Evolutionary conservation across 2,329 filamentous ascomycete species (phyloP), one percentile per base, ranked within the genome.

Genomic region (Botrytis byssoidea): DNA sequence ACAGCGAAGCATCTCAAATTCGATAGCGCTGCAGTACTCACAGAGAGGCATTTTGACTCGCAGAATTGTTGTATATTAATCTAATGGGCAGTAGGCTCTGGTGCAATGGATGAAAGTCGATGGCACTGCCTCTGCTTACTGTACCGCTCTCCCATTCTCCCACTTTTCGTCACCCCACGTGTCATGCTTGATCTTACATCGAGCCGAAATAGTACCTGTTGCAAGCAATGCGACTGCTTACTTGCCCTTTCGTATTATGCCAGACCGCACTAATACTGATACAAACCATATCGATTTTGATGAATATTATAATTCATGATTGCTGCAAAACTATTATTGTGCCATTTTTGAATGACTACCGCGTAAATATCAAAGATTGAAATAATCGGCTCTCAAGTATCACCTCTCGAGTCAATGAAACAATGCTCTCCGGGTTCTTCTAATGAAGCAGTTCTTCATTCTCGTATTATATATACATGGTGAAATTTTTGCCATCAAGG

Each of bases 1-100:
- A 61, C 59, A 61, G 60, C 60, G 60, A 63, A 63, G 60, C 60
- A 63, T 63, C 35, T 63, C 60, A 18, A 63, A 63, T 42, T 63
- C 60, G 16, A 42, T 42, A 63, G 60, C 60, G 25, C 35, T n/a
- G 35, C 60, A 63, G 32, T 63, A 63, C 37, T 63, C 25, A 42
- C 60, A 63, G 22, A 61, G 59, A 9, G 59, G 22, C 59, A 63
- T 42, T 63, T 42, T 63, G 35, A 42, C 22, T n/a, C 60, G 25
- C 3, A n/a, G 25, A 9, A 42, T 63, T 63, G 6, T 40, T n/a
- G 12, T 40, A 35, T 25, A 22, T 63, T 25, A 3, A 42, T 37
- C 25, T 63, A 1, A 63, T 18, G 22, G 16, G 22, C 8, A 40
- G 22, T n/a, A 6, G 6, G 51, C n/a, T 57, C n/a, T 29, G n/a